These are phyloP conservation scores for Mycena belliarum DNA, from an alignment of 768 basidiomycete genomes.

Conservation along the genomic window DNA sequence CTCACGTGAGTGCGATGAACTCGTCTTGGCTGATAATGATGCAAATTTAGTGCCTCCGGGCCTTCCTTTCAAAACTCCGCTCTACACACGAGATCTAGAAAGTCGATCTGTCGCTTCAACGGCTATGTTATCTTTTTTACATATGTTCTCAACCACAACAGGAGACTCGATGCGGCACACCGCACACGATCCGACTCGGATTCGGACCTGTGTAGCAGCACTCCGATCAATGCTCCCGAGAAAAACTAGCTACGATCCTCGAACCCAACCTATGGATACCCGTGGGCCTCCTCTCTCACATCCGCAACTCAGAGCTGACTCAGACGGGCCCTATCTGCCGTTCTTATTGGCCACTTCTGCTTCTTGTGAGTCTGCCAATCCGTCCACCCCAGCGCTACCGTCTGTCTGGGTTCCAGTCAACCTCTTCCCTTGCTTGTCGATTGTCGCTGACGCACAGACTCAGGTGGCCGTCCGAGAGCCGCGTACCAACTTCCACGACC, in stretches of 20 bases:
- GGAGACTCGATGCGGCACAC: neutral
- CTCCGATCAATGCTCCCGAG: constrained; percentile 13
- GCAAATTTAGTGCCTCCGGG: neutral
- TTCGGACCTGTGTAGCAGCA: neutral
- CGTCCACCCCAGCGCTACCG: neutral
- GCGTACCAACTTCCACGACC: constrained; percentile 2
- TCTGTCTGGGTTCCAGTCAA: neutral
- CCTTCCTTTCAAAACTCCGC: neutral
- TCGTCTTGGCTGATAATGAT: neutral
- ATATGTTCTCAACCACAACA: neutral
- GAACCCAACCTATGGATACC: constrained; percentile 9
- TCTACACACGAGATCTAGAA: neutral
- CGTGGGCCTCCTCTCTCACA: constrained; percentile 11
- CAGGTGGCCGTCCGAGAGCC: neutral
- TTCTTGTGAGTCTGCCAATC: neutral
- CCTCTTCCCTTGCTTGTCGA: neutral
- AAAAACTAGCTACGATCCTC: constrained; percentile 1
- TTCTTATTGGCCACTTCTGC: neutral
- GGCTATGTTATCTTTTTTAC: neutral
- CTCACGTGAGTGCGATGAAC: neutral
- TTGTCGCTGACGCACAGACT: neutral
- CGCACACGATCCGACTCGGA: neutral
- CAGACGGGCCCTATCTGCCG: neutral
- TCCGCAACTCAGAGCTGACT: neutral
- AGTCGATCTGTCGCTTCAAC: neutral